phyloP scores from a whole-genome alignment of 2,329 filamentous ascomycete species.

The Colletotrichum sp. region DNA sequence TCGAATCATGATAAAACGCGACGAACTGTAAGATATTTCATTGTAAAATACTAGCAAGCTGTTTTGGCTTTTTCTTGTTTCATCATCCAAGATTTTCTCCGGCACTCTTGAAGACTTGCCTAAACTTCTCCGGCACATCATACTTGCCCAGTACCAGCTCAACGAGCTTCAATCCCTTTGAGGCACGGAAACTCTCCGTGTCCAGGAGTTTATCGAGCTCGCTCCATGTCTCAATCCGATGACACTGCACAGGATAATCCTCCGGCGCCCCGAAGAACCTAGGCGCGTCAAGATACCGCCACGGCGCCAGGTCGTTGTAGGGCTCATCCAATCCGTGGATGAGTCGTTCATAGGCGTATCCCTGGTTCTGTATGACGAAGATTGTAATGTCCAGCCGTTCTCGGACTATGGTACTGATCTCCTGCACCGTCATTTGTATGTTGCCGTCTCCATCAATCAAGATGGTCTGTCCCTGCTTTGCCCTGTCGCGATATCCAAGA shows the following conservation, averaged over 20 bases:
- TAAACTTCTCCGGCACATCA: background rate
- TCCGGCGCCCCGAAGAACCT: constrained; percentile 48
- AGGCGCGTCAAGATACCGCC: constrained; percentile 55
- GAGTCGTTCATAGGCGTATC: constrained; percentile 62
- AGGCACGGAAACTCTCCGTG: background rate
- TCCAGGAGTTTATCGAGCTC: constrained; percentile 39
- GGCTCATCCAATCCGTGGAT: constrained; percentile 59
- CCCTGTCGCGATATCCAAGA: constrained; percentile 42
- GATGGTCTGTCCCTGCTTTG: constrained; percentile 42
- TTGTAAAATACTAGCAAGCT: background rate
- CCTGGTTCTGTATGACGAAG: constrained; percentile 63
- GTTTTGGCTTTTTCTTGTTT: background rate
- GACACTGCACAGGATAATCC: constrained; percentile 32
- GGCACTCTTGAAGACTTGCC: background rate
- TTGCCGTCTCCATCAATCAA: constrained; percentile 68
- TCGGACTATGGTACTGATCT: constrained; percentile 67
- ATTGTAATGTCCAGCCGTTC: constrained; percentile 50
- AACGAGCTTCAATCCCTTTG: constrained; percentile 32
- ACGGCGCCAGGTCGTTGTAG: constrained; percentile 61
- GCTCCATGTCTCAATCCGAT: constrained; percentile 43
- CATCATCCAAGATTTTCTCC: background rate
- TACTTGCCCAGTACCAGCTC: constrained; percentile 32
- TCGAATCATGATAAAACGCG: background rate
- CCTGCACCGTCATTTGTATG: constrained; percentile 70
- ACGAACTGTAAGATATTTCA: background rate